Conservation (phyloP, 805 yeast genomes). For the Candida boidinii region DNA sequence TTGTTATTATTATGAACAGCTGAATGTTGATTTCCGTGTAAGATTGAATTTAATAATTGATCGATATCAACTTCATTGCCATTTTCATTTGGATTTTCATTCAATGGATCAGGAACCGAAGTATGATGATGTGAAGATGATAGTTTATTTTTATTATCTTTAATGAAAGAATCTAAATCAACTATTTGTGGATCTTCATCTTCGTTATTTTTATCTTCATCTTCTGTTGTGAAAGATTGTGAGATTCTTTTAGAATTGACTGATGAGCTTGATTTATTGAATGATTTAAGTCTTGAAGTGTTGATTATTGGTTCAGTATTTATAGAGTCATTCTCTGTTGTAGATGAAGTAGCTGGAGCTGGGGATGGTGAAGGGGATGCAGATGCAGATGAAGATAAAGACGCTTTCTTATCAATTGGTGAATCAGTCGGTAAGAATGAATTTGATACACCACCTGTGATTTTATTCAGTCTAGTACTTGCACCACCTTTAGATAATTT, state of each 20-base stretch:
- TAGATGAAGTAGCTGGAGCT: slow-evolving; percentile 1
- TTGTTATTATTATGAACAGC: background rate
- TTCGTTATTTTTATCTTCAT: background rate
- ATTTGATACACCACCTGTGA: slow-evolving; percentile 33
- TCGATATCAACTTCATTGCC: slow-evolving; percentile 11
- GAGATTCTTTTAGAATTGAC: slow-evolving; percentile 9
- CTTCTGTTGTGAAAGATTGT: slow-evolving; percentile 4
- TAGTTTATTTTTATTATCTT: slow-evolving; percentile 2
- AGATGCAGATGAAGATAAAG: slow-evolving; percentile 3
- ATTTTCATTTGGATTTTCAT: slow-evolving; percentile 2
- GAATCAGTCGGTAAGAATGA: slow-evolving; percentile 28
- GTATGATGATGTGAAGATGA: slow-evolving; percentile 5
- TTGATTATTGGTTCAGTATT: slow-evolving; percentile 4
- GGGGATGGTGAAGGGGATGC: background rate
- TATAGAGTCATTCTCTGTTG: background rate
- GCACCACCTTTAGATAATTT: slow-evolving; percentile 45
- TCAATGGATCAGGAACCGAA: slow-evolving; percentile 5
- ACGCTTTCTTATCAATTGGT: slow-evolving; percentile 17
- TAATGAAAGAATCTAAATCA: slow-evolving; percentile 6
- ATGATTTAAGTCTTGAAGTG: background rate
- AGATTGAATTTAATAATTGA: slow-evolving; percentile 10
- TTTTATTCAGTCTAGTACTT: slow-evolving; percentile 45
- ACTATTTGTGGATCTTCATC: slow-evolving; percentile 19
- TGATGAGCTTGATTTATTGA: too few species aligned
- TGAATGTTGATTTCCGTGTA: slow-evolving; percentile 9